A percentile compares a stretch with the other conserved stretches of the same genome.
These are phyloP conservation scores for Trypanosoma brucei DNA, from an alignment of 208 protist genomes.

Conservation along the genomic window DNA sequence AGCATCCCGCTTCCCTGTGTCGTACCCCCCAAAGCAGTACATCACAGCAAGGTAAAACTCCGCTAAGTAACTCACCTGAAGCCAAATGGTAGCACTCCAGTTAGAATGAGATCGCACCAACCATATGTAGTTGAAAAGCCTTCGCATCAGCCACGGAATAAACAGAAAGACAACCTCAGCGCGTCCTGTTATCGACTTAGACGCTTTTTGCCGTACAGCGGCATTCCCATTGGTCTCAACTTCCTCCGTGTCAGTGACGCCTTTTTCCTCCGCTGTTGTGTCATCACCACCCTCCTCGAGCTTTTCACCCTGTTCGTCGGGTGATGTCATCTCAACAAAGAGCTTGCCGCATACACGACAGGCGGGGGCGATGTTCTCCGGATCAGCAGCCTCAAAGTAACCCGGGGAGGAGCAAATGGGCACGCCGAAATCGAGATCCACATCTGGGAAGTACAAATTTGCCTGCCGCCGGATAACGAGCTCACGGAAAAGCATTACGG, in stretches of 20 bases:
- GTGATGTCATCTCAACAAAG: conserved; percentile 18
- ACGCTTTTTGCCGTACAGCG: too few species aligned
- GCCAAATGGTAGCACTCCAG: conserved; percentile 55
- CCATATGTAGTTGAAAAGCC: conserved; percentile 78
- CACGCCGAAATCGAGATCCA: conserved; percentile 83
- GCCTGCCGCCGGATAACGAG: conserved; percentile 57
- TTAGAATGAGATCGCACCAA: conserved; percentile 73
- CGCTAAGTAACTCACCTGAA: conserved; percentile 72
- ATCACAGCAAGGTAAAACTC: conserved; percentile 77
- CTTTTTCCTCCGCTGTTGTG: conserved; percentile 29
- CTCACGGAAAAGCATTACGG: conserved; percentile 37
- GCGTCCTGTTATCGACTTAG: conserved; percentile 2
- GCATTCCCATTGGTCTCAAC: not conserved
- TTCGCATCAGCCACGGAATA: conserved; percentile 70
- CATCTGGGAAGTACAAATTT: conserved; percentile 62
- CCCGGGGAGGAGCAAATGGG: conserved; percentile 54
- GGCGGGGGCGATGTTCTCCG: conserved; percentile 50
- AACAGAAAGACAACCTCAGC: conserved; percentile 44
- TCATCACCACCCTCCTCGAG: conserved; percentile 6
- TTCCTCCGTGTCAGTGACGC: conserved; percentile 2
- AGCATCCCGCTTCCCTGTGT: conserved; percentile 50
- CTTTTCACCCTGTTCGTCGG: conserved; percentile 20
- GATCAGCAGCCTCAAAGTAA: conserved; percentile 81
- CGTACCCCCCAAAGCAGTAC: conserved; percentile 78
- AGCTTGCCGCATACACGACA: conserved; percentile 74